Conservation (phyloP, 352 stramenopile genomes). For the Pythium rhizo-oryzae region DNA sequence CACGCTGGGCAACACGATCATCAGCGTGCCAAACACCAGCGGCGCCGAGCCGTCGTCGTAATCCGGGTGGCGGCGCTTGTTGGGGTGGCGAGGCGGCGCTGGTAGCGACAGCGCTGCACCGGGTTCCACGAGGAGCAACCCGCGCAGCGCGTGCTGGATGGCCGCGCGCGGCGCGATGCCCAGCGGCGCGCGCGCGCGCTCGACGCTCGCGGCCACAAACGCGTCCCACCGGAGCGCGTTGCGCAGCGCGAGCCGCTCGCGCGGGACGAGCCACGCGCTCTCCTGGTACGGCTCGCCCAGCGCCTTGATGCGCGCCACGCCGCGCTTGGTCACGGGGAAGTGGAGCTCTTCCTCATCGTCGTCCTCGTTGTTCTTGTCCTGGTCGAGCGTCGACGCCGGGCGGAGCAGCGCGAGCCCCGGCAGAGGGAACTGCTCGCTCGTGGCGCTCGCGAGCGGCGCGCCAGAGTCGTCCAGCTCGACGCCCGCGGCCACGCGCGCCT, state of each 20-base stretch:
- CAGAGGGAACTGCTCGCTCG: background rate
- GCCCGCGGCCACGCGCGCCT: background rate
- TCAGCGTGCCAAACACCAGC: conserved; percentile 46
- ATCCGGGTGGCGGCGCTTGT: too few relatives aligned
- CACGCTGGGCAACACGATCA: conserved; percentile 38
- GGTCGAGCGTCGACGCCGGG: too few relatives aligned
- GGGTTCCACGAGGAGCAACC: conserved; percentile 44
- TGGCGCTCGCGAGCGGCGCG: background rate
- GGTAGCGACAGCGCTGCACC: conserved; percentile 42
- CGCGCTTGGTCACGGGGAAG: background rate
- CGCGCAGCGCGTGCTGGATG: conserved; percentile 29
- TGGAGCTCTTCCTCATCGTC: background rate
- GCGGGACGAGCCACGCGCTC: conserved; percentile 21
- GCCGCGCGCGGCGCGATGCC: background rate
- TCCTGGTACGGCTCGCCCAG: too few relatives aligned
- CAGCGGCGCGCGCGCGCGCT: background rate
- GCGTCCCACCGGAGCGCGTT: conserved; percentile 10
- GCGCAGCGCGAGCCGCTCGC: background rate
- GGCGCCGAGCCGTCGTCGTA: too few relatives aligned
- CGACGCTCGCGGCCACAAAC: conserved; percentile 7
- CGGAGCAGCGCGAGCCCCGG: background rate
- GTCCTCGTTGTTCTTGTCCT: background rate
- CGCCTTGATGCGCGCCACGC: background rate
- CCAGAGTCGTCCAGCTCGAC: background rate
- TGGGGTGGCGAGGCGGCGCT: too few relatives aligned